Percentiles rank a stretch among this genome's conserved stretches.
These are phyloP conservation scores for Beauveria australis DNA, from an alignment of 2,329 filamentous ascomycete genomes.

Conservation along the genomic window DNA sequence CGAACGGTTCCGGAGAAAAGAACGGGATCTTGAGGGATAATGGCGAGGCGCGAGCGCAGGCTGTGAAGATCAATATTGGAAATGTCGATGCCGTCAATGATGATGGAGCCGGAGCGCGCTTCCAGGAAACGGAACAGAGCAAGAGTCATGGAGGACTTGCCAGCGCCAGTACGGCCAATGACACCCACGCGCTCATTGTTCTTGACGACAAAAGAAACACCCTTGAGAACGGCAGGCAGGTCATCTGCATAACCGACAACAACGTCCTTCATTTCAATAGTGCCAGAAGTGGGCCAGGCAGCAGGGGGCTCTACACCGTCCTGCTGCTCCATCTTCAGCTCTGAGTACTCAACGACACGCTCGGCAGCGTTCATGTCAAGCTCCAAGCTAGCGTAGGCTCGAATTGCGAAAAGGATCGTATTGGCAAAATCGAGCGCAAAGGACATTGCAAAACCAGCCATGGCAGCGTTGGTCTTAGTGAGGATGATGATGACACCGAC, in stretches of 20 bases:
- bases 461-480: conserved; percentile 54
- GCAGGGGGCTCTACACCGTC: conserved; percentile 55
- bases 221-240: conserved; percentile 61
- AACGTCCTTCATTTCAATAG: conserved; percentile 64
- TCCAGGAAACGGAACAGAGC: conserved; percentile 74
- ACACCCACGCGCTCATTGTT: conserved; percentile 66
- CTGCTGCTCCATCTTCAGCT: conserved; percentile 58
- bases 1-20: conserved; percentile 73
- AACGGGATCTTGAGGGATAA: conserved; percentile 75
- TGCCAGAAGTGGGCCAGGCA: conserved; percentile 67
- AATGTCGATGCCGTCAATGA: conserved; percentile 68
- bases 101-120: conserved; percentile 54
- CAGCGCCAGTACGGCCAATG: conserved; percentile 69
- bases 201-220: conserved; percentile 57
- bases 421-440: conserved; percentile 64
- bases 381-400: conserved; percentile 62
- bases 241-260: conserved; percentile 65
- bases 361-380: conserved; percentile 74
- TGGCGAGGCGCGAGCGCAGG: conserved; percentile 64
- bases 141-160: conserved; percentile 68
- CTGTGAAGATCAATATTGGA: conserved; percentile 62
- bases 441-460: conserved; percentile 66
- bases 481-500: conserved; percentile 58
- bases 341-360: conserved; percentile 66
- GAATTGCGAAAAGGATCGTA: conserved; percentile 56